Conservation (phyloP, 805 yeast genomes). For the Saccharomycopsis malanga region DNA sequence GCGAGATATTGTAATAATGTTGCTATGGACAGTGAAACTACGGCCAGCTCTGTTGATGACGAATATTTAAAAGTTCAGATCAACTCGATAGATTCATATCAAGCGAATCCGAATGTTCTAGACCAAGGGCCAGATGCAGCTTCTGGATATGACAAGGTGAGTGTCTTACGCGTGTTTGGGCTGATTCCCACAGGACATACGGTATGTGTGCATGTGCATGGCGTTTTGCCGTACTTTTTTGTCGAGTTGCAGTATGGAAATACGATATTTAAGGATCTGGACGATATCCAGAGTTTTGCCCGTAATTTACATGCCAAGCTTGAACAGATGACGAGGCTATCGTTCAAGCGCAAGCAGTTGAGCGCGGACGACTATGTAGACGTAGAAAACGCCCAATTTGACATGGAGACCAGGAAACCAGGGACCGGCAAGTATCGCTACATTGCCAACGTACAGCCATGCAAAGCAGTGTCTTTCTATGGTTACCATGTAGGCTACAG, state of each 20-base stretch:
- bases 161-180: constrained; percentile 69
- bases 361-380: constrained; percentile 15
- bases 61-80: constrained; percentile 42
- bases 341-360: constrained; percentile 30
- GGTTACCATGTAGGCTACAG: constrained; percentile 67
- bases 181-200: constrained; percentile 49
- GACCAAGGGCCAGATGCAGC: constrained; percentile 28
- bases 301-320: constrained; percentile 35
- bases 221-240: constrained; percentile 74
- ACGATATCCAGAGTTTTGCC: constrained; percentile 31
- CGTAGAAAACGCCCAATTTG: constrained; percentile 6
- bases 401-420: background rate
- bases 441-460: constrained; percentile 53
- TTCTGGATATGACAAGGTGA: constrained; percentile 8
- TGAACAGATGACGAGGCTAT: constrained; percentile 37
- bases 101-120: constrained; percentile 31
- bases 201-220: constrained; percentile 68
- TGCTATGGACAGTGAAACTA: background rate
- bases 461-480: constrained; percentile 75
- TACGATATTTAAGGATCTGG: constrained; percentile 20
- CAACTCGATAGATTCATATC: constrained; percentile 60
- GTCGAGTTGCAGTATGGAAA: constrained; percentile 40
- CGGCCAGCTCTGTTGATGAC: background rate
- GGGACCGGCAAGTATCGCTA: constrained; percentile 25
- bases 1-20: background rate